Evolutionary conservation across 257 asterid species (phyloP).

Genomic region (Penstemon eatonii): DNA sequence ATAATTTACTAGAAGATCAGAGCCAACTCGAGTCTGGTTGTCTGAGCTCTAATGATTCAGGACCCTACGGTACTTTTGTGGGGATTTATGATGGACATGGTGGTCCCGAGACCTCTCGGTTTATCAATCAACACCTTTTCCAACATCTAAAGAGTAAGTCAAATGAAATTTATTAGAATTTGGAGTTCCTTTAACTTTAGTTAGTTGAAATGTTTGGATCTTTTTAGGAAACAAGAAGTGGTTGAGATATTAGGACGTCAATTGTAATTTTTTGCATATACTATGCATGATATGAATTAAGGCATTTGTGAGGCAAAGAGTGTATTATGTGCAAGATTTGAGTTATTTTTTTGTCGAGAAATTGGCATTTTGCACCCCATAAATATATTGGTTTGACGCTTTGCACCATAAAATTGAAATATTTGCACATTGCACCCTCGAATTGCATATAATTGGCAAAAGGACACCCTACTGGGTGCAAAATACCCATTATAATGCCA

Average conservation of each 20-base stretch:
- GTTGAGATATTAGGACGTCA: constrained; percentile 10
- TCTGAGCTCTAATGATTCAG: constrained; percentile 56
- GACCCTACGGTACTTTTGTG: constrained; percentile 68
- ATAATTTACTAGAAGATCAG: constrained; percentile 72
- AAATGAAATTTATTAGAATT: not conserved
- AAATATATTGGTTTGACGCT: too few relatives aligned
- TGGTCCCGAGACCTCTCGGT: constrained; percentile 71
- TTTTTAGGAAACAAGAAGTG: not conserved
- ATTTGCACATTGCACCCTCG: too few relatives aligned
- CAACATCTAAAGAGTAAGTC: constrained; percentile 69
- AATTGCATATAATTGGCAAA: too few relatives aligned
- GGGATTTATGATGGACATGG: constrained; percentile 83
- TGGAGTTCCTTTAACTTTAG: not conserved
- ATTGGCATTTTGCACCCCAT: too few relatives aligned
- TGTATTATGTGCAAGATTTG: not conserved
- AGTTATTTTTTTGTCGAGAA: not conserved
- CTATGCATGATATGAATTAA: not conserved
- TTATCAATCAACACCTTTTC: constrained; percentile 59
- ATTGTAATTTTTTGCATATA: not conserved
- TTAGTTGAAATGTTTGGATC: not conserved
- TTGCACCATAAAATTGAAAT: too few relatives aligned
- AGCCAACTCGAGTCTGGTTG: constrained; percentile 70
- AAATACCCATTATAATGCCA: too few relatives aligned
- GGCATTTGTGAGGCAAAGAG: constrained; percentile 8
- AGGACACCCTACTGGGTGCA: too few relatives aligned